These are phyloP conservation scores for Oenanthe sinensis DNA, from an alignment of 129 eudicot genomes.

Conservation along the genomic window DNA sequence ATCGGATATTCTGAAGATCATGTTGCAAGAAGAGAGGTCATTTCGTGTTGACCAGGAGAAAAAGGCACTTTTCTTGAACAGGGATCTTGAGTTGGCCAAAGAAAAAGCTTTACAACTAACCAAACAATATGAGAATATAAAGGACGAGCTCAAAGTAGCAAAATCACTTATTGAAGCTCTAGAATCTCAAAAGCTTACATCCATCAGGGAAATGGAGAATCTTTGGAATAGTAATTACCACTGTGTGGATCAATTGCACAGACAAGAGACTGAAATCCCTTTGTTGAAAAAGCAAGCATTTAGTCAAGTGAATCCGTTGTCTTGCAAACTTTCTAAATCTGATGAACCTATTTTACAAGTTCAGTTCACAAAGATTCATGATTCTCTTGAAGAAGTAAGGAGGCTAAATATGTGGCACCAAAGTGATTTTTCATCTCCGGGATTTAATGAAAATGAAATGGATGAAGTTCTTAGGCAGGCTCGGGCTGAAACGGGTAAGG, in stretches of 20 bases:
- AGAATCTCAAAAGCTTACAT: constrained; percentile 59
- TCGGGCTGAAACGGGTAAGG: constrained; percentile 90
- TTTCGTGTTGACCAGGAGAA: constrained; percentile 32
- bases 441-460: constrained; percentile 59
- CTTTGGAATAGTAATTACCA: constrained; percentile 37
- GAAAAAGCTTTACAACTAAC: constrained; percentile 29
- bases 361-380: constrained; percentile 60
- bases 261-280: constrained; percentile 43
- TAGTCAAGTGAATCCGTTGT: constrained; percentile 22
- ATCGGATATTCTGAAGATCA: constrained; percentile 65
- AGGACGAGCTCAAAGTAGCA: constrained; percentile 48
- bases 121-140: constrained; percentile 36
- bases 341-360: constrained; percentile 38
- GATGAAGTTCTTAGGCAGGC: constrained; percentile 78
- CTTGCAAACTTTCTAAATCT: constrained; percentile 22
- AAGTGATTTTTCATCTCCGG: constrained; percentile 43
- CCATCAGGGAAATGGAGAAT: constrained; percentile 64
- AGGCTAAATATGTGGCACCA: constrained; percentile 51
- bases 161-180: constrained; percentile 73
- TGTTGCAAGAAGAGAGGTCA: constrained; percentile 66
- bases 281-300: constrained; percentile 33
- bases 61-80: constrained; percentile 23
- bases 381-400: constrained; percentile 75
- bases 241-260: constrained; percentile 30
- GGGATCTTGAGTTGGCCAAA: constrained; percentile 45